phyloP scores from a whole-genome alignment of 306 rosid species.

The Castanospermum australe region DNA sequence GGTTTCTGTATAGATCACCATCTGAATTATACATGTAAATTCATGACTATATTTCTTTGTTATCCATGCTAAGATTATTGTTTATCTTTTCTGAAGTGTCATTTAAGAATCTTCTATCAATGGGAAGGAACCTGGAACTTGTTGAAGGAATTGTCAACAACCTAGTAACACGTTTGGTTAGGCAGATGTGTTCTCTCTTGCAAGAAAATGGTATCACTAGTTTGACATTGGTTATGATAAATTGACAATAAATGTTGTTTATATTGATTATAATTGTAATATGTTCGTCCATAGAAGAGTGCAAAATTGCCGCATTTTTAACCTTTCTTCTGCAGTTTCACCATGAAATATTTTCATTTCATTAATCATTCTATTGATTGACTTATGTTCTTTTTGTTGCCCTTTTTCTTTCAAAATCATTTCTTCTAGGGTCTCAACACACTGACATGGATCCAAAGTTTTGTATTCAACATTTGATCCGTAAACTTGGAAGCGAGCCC shows the following conservation, averaged over 20 bases:
- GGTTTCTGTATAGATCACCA: not conserved
- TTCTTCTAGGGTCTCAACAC: conserved; percentile 52
- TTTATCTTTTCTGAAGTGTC: conserved; percentile 56
- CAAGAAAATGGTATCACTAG: conserved; percentile 59
- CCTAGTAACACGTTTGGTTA: conserved; percentile 64
- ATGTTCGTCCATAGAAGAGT: not conserved
- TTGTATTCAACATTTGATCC: conserved; percentile 71
- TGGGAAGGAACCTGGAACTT: conserved; percentile 51
- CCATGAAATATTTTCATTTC: conserved; percentile 4
- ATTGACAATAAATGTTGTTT: conserved; percentile 2
- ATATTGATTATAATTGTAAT: not conserved
- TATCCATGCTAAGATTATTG: conserved; percentile 16
- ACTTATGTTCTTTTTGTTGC: not conserved
- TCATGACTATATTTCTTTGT: not conserved
- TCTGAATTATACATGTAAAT: not conserved
- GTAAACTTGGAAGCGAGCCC: conserved; percentile 71
- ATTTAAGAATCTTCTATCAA: conserved; percentile 55
- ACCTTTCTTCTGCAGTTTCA: conserved; percentile 19
- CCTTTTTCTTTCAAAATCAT: not conserved
- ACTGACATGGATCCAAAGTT: conserved; percentile 39
- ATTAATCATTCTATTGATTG: not conserved
- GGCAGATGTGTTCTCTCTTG: conserved; percentile 58
- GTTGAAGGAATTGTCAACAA: conserved; percentile 68
- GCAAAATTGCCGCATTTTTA: not conserved
- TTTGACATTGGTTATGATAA: conserved; percentile 28